These are phyloP conservation scores for Pleurostoma richardsiae DNA, from an alignment of 2,329 filamentous ascomycete genomes.

Conservation along the genomic window DNA sequence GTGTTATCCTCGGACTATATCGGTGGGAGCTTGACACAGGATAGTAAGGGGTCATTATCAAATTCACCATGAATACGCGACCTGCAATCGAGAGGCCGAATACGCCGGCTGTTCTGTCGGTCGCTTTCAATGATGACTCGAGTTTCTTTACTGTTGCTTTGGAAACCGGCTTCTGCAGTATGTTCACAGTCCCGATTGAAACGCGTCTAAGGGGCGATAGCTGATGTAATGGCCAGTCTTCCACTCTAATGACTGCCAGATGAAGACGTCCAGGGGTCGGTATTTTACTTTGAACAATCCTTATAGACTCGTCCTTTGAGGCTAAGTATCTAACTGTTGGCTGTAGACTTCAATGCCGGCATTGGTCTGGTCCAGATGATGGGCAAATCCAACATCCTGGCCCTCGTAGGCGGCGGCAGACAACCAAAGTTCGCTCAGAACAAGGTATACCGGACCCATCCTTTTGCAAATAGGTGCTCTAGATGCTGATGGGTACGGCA, in stretches of 20 bases:
- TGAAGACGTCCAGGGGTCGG: slow-evolving; percentile 51
- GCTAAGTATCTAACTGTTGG: slow-evolving; percentile 2
- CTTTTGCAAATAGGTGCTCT: background rate
- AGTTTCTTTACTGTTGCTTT: slow-evolving; percentile 85
- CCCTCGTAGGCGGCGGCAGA: slow-evolving; percentile 82
- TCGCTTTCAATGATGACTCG: slow-evolving; percentile 78
- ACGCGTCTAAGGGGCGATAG: too few species aligned
- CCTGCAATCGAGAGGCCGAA: slow-evolving; percentile 75
- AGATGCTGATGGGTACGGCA: slow-evolving; percentile 18
- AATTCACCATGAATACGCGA: slow-evolving; percentile 76
- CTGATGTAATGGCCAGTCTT: slow-evolving; percentile 48
- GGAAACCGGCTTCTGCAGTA: slow-evolving; percentile 81
- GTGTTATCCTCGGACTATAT: too few species aligned
- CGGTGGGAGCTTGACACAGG: too few species aligned
- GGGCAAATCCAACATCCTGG: slow-evolving; percentile 79
- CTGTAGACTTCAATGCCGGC: slow-evolving; percentile 70
- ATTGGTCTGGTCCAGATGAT: slow-evolving; percentile 84
- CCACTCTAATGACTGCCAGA: slow-evolving; percentile 65
- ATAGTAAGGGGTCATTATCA: background rate
- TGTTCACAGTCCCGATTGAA: slow-evolving; percentile 18
- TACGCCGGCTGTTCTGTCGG: slow-evolving; percentile 72
- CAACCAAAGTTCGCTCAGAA: slow-evolving; percentile 82
- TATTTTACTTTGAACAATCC: background rate
- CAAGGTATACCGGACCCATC: slow-evolving; percentile 49
- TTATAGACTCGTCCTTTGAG: background rate